Conservation (phyloP, 1,284 basidiomycete species). For the Athelia sp. region DNA sequence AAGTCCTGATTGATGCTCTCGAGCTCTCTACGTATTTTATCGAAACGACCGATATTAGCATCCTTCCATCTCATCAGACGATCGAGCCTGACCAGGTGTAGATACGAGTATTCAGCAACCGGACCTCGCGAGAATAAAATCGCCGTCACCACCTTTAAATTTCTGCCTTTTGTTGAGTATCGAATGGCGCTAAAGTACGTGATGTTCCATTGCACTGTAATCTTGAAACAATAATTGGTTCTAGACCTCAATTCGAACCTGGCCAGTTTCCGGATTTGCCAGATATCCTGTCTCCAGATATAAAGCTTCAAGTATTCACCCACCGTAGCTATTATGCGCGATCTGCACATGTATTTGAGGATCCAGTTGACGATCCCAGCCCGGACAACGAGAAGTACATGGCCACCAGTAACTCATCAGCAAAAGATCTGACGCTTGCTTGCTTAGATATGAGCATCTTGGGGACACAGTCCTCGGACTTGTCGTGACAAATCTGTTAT, state of each 20-base stretch:
- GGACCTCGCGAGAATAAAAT: no score
- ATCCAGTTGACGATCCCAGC: constrained; percentile 58
- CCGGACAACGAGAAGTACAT: constrained; percentile 75
- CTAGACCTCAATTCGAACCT: background rate
- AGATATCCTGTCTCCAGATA: background rate
- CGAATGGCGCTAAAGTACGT: background rate
- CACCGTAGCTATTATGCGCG: constrained; percentile 65
- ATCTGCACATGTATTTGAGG: constrained; percentile 70
- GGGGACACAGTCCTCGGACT: constrained; percentile 68
- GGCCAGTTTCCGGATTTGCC: background rate
- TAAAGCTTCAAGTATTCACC: constrained; percentile 49
- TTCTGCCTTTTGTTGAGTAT: background rate
- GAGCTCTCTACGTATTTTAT: no score
- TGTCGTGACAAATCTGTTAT: constrained; percentile 57
- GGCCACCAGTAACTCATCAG: background rate
- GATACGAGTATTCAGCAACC: no score
- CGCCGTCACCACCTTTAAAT: no score
- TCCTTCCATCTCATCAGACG: no score
- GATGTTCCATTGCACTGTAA: no score
- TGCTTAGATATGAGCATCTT: constrained; percentile 60
- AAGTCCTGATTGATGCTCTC: no score
- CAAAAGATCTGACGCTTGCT: constrained; percentile 4
- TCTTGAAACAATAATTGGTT: background rate
- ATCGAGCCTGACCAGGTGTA: no score
- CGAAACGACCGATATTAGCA: no score